Conservation (phyloP, 164 flowering plant species). For the Houttuynia cordata region DNA sequence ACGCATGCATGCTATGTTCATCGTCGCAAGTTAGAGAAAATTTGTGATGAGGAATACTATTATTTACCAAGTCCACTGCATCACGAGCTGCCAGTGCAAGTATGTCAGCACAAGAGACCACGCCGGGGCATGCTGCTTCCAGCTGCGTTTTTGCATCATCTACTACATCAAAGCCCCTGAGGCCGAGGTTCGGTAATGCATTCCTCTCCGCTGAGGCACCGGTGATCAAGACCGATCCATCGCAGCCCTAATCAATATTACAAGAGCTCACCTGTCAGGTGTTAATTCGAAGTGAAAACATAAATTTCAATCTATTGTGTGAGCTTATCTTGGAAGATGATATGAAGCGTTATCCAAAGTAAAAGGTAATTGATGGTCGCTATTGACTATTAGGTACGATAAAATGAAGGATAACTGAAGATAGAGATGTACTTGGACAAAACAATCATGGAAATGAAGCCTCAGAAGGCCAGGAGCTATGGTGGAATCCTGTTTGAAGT, state of each 20-base stretch:
- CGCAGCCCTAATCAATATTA: conserved; percentile 42
- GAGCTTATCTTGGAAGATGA: no score
- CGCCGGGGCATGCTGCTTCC: conserved; percentile 50
- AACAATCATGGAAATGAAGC: conserved; percentile 71
- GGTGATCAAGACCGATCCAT: conserved; percentile 50
- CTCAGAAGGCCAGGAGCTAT: conserved; percentile 56
- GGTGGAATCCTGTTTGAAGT: conserved; percentile 40
- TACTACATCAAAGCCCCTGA: conserved; percentile 59
- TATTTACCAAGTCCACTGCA: conserved; percentile 49
- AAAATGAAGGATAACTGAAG: neutral
- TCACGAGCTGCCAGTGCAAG: conserved; percentile 69
- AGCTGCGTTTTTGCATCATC: conserved; percentile 59
- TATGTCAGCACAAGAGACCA: conserved; percentile 71
- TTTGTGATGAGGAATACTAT: no score
- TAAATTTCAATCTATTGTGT: no score
- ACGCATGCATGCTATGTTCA: no score
- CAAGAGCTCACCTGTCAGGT: no score
- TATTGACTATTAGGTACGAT: no score
- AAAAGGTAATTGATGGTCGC: no score
- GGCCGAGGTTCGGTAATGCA: conserved; percentile 41
- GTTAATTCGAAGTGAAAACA: no score
- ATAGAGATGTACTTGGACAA: conserved; percentile 38
- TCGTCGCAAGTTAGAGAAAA: no score
- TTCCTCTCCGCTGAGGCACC: conserved; percentile 43
- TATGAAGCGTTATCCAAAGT: no score